Evolutionary conservation across 2,329 filamentous ascomycete genomes (phyloP).

Genomic region (Aureobasidium vineae): DNA sequence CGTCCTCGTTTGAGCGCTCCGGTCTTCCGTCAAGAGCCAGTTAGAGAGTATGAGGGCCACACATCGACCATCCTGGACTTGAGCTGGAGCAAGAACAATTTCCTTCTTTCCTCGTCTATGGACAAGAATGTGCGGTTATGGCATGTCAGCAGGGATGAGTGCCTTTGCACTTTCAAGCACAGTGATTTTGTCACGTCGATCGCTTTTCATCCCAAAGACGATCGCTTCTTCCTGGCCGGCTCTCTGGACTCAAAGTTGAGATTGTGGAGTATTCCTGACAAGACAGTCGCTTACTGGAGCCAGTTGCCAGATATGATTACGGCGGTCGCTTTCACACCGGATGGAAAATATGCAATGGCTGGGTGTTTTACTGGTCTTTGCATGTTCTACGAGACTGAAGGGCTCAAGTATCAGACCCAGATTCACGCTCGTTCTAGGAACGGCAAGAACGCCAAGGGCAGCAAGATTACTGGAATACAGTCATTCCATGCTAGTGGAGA

Average conservation of each 20-base stretch:
- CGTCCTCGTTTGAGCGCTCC: constrained; percentile 71
- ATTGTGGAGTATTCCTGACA: constrained; percentile 96
- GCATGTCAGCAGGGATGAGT: constrained; percentile 83
- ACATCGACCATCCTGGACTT: constrained; percentile 82
- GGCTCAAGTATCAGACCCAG: constrained; percentile 77
- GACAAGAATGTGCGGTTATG: constrained; percentile 95
- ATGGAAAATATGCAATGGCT: constrained; percentile 85
- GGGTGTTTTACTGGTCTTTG: constrained; percentile 83
- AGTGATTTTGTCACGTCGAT: constrained; percentile 94
- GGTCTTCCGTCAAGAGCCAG: constrained; percentile 77
- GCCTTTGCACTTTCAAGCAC: constrained; percentile 90
- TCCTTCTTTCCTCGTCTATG: constrained; percentile 93
- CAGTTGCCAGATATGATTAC: constrained; percentile 85
- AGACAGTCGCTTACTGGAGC: constrained; percentile 79
- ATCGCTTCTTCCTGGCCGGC: constrained; percentile 93
- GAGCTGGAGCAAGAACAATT: constrained; percentile 99
- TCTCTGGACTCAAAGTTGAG: constrained; percentile 85
- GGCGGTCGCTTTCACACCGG: constrained; percentile 87
- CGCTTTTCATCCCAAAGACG: constrained; percentile 89
- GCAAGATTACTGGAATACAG: constrained; percentile 94
- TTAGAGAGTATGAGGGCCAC: constrained; percentile 80
- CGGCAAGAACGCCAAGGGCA: constrained; percentile 91
- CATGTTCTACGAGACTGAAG: constrained; percentile 90
- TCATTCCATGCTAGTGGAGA: constrained; percentile 65
- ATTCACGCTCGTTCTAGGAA: constrained; percentile 91